Conservation (phyloP, 2,329 filamentous ascomycete genomes). For the Phialocephala sp. region DNA sequence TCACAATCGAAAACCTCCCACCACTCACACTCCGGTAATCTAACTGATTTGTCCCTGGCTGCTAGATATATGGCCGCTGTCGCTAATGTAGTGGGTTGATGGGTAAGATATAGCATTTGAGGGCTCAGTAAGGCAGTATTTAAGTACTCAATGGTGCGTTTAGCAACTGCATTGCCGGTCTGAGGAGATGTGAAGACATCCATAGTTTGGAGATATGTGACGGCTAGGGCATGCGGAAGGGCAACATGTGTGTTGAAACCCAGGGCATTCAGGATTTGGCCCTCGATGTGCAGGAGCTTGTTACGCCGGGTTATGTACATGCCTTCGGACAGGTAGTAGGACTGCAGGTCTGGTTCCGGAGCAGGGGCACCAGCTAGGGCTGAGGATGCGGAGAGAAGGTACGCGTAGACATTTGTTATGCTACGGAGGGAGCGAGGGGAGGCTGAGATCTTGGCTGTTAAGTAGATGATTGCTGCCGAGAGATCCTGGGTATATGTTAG, state of each 20-base stretch:
- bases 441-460: constrained; percentile 82
- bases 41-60: constrained; percentile 74
- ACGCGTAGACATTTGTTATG: constrained; percentile 83
- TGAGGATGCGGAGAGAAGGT: constrained; percentile 70
- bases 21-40: constrained; percentile 85
- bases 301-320: constrained; percentile 69
- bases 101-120: constrained; percentile 88
- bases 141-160: constrained; percentile 75
- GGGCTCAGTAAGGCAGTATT: constrained; percentile 86
- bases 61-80: constrained; percentile 92
- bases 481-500: constrained; percentile 62
- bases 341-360: constrained; percentile 48
- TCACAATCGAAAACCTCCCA: constrained; percentile 99
- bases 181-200: constrained; percentile 61
- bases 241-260: constrained; percentile 86
- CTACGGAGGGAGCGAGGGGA: constrained; percentile 78
- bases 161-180: constrained; percentile 59
- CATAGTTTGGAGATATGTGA: constrained; percentile 92
- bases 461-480: constrained; percentile 81
- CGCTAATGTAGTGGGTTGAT: constrained; percentile 85
- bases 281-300: constrained; percentile 75
- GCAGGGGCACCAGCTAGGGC: constrained; percentile 31
- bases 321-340: constrained; percentile 75
- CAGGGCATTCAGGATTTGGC: constrained; percentile 74
- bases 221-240: constrained; percentile 82